Evolutionary conservation across 805 yeast species (phyloP).

Genomic region (Metschnikowia lachancei): DNA sequence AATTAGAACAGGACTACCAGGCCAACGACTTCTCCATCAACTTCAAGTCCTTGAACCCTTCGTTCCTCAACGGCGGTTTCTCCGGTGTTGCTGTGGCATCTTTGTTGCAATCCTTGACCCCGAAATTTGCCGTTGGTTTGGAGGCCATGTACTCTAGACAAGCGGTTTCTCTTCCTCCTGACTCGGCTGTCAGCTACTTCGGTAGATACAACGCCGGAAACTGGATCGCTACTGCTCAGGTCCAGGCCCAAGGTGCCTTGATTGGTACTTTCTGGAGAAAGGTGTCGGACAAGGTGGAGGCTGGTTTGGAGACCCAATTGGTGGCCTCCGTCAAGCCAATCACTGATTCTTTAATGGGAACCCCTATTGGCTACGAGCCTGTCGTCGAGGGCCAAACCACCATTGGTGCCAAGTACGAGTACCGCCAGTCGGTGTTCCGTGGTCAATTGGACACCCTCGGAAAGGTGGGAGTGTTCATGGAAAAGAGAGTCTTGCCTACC

Average conservation of each 20-base stretch:
- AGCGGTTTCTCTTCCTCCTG: conserved; percentile 68
- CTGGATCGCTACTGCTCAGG: conserved; percentile 93
- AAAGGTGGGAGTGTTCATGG: conserved; percentile 85
- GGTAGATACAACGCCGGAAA: conserved; percentile 84
- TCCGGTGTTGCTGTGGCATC: conserved; percentile 93
- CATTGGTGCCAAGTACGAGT: conserved; percentile 95
- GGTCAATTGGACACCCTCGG: conserved; percentile 92
- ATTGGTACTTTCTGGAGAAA: conserved; percentile 91
- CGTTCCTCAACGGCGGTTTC: conserved; percentile 68
- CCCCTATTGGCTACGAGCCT: conserved; percentile 79
- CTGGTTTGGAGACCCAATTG: conserved; percentile 84
- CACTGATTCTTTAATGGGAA: conserved; percentile 70
- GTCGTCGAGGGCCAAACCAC: conserved; percentile 89
- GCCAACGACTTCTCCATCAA: conserved; percentile 86
- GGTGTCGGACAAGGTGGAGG: conserved; percentile 90
- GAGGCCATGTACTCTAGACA: conserved; percentile 88
- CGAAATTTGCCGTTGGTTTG: conserved; percentile 81
- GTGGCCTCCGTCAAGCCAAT: conserved; percentile 75
- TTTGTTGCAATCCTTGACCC: conserved; percentile 82
- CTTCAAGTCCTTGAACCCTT: conserved; percentile 89
- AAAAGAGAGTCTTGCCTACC: conserved; percentile 90
- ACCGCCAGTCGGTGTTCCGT: conserved; percentile 92
- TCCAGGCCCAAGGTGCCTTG: conserved; percentile 89
- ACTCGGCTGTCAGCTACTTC: conserved; percentile 84
- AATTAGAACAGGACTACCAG: conserved; percentile 93